A percentile compares a stretch with the other conserved stretches of the same genome.
Evolutionary conservation across 73 alveolate genomes (phyloP).

Genomic region (Blepharisma stoltei): DNA sequence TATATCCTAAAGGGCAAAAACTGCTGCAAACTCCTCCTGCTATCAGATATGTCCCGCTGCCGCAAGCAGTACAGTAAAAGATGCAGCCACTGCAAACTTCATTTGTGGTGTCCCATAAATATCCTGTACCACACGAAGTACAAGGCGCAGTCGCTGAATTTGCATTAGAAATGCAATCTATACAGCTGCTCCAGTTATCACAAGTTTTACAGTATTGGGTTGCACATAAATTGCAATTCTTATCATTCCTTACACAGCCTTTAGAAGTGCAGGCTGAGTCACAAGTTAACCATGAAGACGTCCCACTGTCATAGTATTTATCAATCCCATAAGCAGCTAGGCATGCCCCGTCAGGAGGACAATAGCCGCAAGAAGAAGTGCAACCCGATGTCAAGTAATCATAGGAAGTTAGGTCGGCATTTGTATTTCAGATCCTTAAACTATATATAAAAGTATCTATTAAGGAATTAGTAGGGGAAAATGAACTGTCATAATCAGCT

Average conservation of each 20-base stretch:
- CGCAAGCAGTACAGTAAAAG: background rate
- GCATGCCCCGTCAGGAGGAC: background rate
- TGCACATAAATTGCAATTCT: background rate
- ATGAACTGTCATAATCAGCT: too few relatives aligned
- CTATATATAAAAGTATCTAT: background rate
- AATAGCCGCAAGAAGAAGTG: background rate
- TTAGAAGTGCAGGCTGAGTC: background rate
- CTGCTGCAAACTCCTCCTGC: background rate
- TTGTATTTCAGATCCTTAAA: background rate
- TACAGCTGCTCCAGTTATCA: background rate
- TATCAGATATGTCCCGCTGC: background rate
- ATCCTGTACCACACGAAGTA: background rate
- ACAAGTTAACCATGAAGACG: background rate
- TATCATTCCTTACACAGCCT: constrained; percentile 25
- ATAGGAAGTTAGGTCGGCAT: background rate
- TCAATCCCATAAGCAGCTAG: background rate
- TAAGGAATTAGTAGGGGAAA: too few relatives aligned
- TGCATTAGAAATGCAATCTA: background rate
- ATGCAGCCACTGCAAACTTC: background rate
- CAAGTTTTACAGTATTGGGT: background rate
- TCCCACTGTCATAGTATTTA: background rate
- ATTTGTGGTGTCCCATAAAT: background rate
- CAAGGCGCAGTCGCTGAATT: background rate
- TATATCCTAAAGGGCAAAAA: constrained; percentile 7
- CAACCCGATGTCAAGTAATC: background rate